Conservation (phyloP, 2,329 filamentous ascomycete genomes). For the Endocalyx cinctus region DNA sequence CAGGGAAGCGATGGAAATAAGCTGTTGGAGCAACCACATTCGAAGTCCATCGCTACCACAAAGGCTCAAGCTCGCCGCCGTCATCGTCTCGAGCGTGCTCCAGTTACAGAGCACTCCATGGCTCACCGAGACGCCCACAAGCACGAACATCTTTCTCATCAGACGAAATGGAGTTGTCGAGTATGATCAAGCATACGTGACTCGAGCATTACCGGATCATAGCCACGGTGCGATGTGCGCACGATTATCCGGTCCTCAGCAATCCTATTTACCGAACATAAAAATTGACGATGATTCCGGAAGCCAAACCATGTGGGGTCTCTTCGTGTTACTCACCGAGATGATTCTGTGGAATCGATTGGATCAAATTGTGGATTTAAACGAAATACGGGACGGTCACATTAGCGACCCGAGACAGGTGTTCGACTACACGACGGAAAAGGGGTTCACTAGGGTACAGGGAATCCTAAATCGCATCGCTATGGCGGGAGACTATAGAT, state of each 20-base stretch:
- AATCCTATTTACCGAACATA: too few species aligned
- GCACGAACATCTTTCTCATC: slow-evolving; percentile 12
- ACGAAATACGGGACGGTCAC: not conserved
- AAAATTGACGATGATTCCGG: not conserved
- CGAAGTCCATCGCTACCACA: slow-evolving; percentile 3
- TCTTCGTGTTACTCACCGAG: slow-evolving; percentile 6
- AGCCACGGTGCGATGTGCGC: too few species aligned
- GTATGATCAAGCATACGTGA: slow-evolving; percentile 8
- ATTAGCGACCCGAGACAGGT: slow-evolving; percentile 1
- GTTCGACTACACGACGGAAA: slow-evolving; percentile 5
- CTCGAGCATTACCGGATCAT: too few species aligned
- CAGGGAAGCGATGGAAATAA: slow-evolving; percentile 1
- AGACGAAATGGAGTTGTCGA: slow-evolving; percentile 7
- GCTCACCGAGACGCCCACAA: slow-evolving; percentile 11
- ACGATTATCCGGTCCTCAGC: too few species aligned
- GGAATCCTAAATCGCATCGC: slow-evolving; percentile 1
- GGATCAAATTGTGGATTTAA: slow-evolving; percentile 2
- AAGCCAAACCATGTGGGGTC: slow-evolving; percentile 4
- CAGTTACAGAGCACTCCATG: slow-evolving; percentile 19
- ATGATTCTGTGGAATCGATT: slow-evolving; percentile 5
- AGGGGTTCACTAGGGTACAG: slow-evolving; percentile 3
- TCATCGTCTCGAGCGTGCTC: slow-evolving; percentile 16
- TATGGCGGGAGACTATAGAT: slow-evolving; percentile 2
- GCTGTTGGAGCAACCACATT: not conserved
- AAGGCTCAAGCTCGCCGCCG: slow-evolving; percentile 13